Evolutionary conservation across 768 basidiomycete species (phyloP).

Genomic region (Exsudoporus frostii): DNA sequence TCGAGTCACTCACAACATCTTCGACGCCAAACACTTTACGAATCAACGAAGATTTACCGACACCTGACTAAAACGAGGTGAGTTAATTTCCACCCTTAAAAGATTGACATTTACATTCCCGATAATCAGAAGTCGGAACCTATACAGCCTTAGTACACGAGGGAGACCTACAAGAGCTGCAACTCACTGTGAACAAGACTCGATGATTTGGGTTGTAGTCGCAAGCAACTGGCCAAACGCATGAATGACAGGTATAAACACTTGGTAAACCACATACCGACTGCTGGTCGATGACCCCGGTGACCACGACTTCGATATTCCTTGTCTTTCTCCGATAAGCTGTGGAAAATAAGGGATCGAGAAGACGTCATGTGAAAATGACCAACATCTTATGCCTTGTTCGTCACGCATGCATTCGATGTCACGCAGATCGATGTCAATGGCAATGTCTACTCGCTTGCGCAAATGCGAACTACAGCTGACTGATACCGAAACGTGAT

Average conservation of each 20-base stretch:
- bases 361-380: background rate
- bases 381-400: constrained; percentile 4
- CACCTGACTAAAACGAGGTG: constrained; percentile 8
- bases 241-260: background rate
- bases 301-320: constrained; percentile 7
- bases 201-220: constrained; percentile 6
- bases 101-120: constrained; percentile 6
- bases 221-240: constrained; percentile 2
- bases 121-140: constrained; percentile 16
- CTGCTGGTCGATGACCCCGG: background rate
- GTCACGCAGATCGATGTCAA: constrained; percentile 5
- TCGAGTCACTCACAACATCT: constrained; percentile 5
- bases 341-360: background rate
- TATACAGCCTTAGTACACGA: background rate
- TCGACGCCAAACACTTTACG: constrained; percentile 11
- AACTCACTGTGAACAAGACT: constrained; percentile 11
- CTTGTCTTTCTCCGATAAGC: constrained; percentile 9
- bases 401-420: background rate
- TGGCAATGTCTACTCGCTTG: background rate
- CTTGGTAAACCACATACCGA: background rate
- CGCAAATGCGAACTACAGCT: background rate
- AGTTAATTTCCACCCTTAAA: background rate
- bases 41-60: constrained; percentile 16
- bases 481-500: background rate
- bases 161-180: background rate